These are phyloP conservation scores for Mycena albidolilacea DNA, from an alignment of 768 basidiomycete genomes.

Conservation along the genomic window DNA sequence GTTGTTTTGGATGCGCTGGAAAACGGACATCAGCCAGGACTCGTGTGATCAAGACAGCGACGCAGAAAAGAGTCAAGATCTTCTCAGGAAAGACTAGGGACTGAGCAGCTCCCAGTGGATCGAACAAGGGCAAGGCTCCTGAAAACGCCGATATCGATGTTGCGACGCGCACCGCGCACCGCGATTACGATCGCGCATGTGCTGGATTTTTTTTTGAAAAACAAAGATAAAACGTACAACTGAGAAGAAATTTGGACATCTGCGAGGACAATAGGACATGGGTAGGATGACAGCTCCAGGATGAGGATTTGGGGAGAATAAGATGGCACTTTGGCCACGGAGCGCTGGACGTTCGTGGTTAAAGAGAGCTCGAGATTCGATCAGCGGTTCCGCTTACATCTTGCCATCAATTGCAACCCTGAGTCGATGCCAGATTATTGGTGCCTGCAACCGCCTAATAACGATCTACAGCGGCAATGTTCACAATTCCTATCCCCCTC, in stretches of 20 bases:
- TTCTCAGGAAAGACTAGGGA: not conserved
- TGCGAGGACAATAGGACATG: conserved; percentile 59
- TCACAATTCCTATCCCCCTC: not conserved
- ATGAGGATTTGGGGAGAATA: conserved; percentile 38
- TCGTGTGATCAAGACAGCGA: conserved; percentile 35
- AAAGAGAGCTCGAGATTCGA: not conserved
- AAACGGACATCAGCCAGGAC: conserved; percentile 17
- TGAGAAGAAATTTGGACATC: conserved; percentile 62
- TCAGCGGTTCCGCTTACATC: not conserved
- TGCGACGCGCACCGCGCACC: conserved; percentile 3
- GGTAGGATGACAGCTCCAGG: conserved; percentile 58
- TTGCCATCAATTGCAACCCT: too few species aligned
- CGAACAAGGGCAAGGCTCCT: conserved; percentile 10
- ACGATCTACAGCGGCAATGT: too few species aligned
- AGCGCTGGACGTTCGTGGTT: conserved; percentile 20
- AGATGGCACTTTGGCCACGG: conserved; percentile 39
- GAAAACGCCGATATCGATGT: not conserved
- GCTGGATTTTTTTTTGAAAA: conserved; percentile 33
- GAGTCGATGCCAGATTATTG: not conserved
- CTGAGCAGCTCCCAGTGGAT: not conserved
- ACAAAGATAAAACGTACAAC: conserved; percentile 47
- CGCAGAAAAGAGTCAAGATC: conserved; percentile 16
- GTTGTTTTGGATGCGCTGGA: conserved; percentile 58
- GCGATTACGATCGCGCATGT: conserved; percentile 38
- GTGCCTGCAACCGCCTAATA: not conserved